phyloP scores from a whole-genome alignment of 2,329 filamentous ascomycete genomes.

The Kalmusia sp. region DNA sequence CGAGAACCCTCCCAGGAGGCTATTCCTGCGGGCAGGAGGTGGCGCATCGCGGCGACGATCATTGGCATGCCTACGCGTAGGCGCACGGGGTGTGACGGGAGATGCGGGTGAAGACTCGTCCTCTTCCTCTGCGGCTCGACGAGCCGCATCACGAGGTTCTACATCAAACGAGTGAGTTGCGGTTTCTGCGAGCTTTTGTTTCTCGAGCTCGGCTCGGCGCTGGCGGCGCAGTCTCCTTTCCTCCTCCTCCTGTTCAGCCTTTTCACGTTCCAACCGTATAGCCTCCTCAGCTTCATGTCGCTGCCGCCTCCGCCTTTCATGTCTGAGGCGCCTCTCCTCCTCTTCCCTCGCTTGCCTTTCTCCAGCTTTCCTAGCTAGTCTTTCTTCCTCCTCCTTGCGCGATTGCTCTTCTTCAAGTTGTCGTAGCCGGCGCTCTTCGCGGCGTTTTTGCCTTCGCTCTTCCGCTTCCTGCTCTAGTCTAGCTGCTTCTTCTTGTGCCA shows the following conservation, averaged over 20 bases:
- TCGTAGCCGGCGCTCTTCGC: slow-evolving; percentile 31
- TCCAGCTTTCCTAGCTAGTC: slow-evolving; percentile 5
- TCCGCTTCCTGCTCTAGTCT: slow-evolving; percentile 30
- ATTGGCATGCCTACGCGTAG: slow-evolving; percentile 32
- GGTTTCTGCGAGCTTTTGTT: slow-evolving; percentile 26
- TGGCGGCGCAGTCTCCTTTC: slow-evolving; percentile 30
- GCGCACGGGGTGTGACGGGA: slow-evolving; percentile 29
- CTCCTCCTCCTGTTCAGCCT: slow-evolving; percentile 31
- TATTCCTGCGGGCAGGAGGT: slow-evolving; percentile 30
- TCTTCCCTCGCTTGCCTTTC: slow-evolving; percentile 29
- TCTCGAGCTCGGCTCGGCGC: slow-evolving; percentile 35
- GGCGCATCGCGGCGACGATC: slow-evolving; percentile 32
- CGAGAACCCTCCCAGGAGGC: slow-evolving; percentile 36
- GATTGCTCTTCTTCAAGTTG: slow-evolving; percentile 26
- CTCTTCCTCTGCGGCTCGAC: slow-evolving; percentile 35
- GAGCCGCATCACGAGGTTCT: slow-evolving; percentile 35
- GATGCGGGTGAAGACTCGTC: slow-evolving; percentile 22
- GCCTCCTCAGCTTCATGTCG: slow-evolving; percentile 36
- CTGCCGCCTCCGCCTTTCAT: slow-evolving; percentile 29
- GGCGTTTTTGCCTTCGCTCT: slow-evolving; percentile 28
- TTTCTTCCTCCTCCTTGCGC: slow-evolving; percentile 28
- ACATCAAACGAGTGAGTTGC: slow-evolving; percentile 19
- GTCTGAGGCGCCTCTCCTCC: slow-evolving; percentile 36
- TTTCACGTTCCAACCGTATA: slow-evolving; percentile 20
- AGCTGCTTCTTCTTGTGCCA: slow-evolving; percentile 34